phyloP scores from a whole-genome alignment of 75 land plant genomes.

The Pinus tabuliformis region DNA sequence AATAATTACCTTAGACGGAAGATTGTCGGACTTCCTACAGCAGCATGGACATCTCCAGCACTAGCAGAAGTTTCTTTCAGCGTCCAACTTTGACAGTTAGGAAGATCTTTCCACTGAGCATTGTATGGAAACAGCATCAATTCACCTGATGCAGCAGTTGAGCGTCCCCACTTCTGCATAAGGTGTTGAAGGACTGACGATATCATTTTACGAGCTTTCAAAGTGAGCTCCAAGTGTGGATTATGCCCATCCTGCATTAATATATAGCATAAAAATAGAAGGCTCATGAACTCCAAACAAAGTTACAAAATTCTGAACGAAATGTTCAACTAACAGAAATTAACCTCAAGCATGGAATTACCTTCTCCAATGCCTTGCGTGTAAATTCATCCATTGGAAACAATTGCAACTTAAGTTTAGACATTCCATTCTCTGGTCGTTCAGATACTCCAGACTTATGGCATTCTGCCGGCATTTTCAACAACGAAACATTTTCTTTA shows the following conservation, averaged over 20 bases:
- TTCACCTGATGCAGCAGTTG: conserved; percentile 53
- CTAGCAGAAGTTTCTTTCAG: conserved; percentile 24
- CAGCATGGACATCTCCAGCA: conserved; percentile 61
- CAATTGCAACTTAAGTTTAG: conserved; percentile 75
- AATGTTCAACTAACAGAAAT: not conserved
- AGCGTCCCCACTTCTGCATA: conserved; percentile 70
- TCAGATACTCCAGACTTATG: conserved; percentile 1
- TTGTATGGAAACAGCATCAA: conserved; percentile 53
- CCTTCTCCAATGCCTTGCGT: conserved; percentile 70
- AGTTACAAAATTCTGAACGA: not conserved
- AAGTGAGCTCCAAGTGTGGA: conserved; percentile 74
- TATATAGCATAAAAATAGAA: not conserved
- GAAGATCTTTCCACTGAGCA: conserved; percentile 15
- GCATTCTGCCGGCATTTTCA: not conserved
- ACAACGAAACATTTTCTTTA: not conserved
- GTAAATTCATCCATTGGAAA: conserved; percentile 81
- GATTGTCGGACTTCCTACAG: conserved; percentile 49
- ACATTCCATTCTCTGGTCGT: conserved; percentile 8
- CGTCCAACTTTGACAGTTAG: conserved; percentile 43
- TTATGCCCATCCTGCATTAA: conserved; percentile 66
- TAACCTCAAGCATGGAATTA: conserved; percentile 7
- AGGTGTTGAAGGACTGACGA: conserved; percentile 78
- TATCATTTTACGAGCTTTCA: conserved; percentile 62
- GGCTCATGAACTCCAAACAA: not conserved
- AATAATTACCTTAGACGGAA: conserved; percentile 59